Conservation (phyloP, 1,139 yeast species). For the Nakaseomyces delphensis region DNA sequence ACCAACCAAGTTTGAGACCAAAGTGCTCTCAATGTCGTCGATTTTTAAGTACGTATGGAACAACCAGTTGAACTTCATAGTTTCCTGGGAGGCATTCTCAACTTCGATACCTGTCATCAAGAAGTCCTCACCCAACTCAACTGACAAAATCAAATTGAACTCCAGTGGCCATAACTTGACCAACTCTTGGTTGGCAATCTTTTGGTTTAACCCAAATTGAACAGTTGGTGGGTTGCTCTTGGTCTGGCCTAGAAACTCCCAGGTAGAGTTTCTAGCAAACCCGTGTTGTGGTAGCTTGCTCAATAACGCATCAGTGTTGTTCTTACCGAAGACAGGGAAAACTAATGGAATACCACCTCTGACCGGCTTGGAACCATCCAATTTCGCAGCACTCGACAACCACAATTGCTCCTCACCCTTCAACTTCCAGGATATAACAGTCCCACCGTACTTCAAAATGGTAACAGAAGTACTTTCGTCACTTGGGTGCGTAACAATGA, state of each 20-base stretch:
- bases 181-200: constrained; percentile 51
- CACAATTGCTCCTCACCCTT: constrained; percentile 66
- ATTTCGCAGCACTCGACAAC: constrained; percentile 63
- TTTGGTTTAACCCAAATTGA: constrained; percentile 87
- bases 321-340: constrained; percentile 89
- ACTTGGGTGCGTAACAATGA: constrained; percentile 49
- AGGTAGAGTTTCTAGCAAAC: constrained; percentile 75
- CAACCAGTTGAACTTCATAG: constrained; percentile 84
- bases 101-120: constrained; percentile 67
- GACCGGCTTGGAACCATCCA: constrained; percentile 88
- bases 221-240: constrained; percentile 54
- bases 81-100: constrained; percentile 49
- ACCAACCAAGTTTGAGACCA: constrained; percentile 71
- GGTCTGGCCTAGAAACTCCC: constrained; percentile 91
- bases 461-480: constrained; percentile 48
- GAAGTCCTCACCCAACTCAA: constrained; percentile 45
- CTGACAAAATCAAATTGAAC: constrained; percentile 67
- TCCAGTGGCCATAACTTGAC: constrained; percentile 57
- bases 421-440: constrained; percentile 71
- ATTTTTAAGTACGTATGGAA: constrained; percentile 86
- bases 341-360: constrained; percentile 96
- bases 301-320: constrained; percentile 33
- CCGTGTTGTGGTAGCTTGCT: constrained; percentile 83
- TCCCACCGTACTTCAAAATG: constrained; percentile 81
- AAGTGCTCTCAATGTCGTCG: constrained; percentile 65